phyloP scores from a whole-genome alignment of 2,329 filamentous ascomycete species.

The Fusarium floridanum region DNA sequence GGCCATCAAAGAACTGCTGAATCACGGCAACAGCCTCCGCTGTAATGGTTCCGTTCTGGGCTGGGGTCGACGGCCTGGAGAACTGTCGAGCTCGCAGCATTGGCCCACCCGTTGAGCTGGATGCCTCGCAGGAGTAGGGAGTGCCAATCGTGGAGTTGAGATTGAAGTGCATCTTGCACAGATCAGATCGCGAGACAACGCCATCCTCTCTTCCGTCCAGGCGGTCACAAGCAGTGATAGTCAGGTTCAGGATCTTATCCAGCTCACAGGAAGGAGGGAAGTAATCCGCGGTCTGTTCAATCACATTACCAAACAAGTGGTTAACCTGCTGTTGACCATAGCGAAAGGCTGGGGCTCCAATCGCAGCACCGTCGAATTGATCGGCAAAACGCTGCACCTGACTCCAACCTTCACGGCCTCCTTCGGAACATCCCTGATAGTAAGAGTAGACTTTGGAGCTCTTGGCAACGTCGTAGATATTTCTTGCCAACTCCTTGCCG shows the following conservation, averaged over 20 bases:
- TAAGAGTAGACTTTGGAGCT: slow-evolving; percentile 60
- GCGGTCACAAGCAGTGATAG: slow-evolving; percentile 38
- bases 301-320: slow-evolving; percentile 52
- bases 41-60: slow-evolving; percentile 52
- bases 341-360: slow-evolving; percentile 37
- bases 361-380: slow-evolving; percentile 30
- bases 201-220: slow-evolving; percentile 15
- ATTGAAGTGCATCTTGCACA: slow-evolving; percentile 18
- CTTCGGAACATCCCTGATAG: slow-evolving; percentile 64
- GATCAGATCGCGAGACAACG: slow-evolving; percentile 5
- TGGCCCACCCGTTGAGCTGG: not conserved
- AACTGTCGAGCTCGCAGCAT: slow-evolving; percentile 27
- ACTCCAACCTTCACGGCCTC: slow-evolving; percentile 59
- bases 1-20: slow-evolving; percentile 51
- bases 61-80: slow-evolving; percentile 34
- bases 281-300: slow-evolving; percentile 57
- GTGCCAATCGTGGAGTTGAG: slow-evolving; percentile 47
- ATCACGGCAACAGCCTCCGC: slow-evolving; percentile 51
- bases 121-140: slow-evolving; percentile 51
- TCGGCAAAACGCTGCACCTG: slow-evolving; percentile 33
- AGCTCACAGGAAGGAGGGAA: slow-evolving; percentile 57
- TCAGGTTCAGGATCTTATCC: slow-evolving; percentile 63
- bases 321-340: slow-evolving; percentile 58
- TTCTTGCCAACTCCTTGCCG: slow-evolving; percentile 58
- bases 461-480: slow-evolving; percentile 52